Evolutionary conservation across 495 filamentous ascomycete species (phyloP), one percentile per base, ranked within the genome.

Genomic region (Collariella sp.): DNA sequence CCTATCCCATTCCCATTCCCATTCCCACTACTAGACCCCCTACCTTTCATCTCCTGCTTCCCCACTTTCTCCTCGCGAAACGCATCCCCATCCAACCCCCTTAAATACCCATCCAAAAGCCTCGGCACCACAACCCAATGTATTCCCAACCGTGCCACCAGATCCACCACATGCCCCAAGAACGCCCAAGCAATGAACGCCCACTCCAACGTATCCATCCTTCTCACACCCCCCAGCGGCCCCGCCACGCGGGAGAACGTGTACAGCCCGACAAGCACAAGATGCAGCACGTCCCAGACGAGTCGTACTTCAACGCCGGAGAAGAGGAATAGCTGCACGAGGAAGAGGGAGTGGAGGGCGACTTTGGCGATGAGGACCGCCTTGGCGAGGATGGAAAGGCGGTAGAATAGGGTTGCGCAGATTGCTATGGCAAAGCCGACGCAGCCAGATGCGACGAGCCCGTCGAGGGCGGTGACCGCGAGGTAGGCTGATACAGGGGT

Each of bases 1-100:
- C 26, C 5, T 31, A 31, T 31, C 9, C 9, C 15, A 38, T 13
- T 38, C 35, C 35, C 31, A 5, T 34, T 38, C 11, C 15, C 15
- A 12, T 6, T 38, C 11, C 15, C 15, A n/a, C 15, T 38, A n/a
- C 15, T 7, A 18, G 2, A 16, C 10, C 31, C 23, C 18, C 9
- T 24, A 18, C 5, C 10, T 29, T 7, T 29, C 11, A 23, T 36
- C 26, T 3, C 1, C 7, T 20, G 35, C 10, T 20, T 24, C 7
- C n/a, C 19, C 6, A 10, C 20, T 11, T 12, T 7, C 19, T 33
- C 23, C 1, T 23, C 36, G 35, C 26, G 18, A 46, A 52, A 52
- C 3, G 23, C 54, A 9, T 54, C 56, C 12, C 46, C 65, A 15
- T 69, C 71, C 58, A 79, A 75, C n/a, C 54, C 66, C 11, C 64